A percentile compares a stretch with the other conserved stretches of the same genome.
Conservation (phyloP, 371 early-diverging fungal genomes). For the Mucor piriformis region DNA sequence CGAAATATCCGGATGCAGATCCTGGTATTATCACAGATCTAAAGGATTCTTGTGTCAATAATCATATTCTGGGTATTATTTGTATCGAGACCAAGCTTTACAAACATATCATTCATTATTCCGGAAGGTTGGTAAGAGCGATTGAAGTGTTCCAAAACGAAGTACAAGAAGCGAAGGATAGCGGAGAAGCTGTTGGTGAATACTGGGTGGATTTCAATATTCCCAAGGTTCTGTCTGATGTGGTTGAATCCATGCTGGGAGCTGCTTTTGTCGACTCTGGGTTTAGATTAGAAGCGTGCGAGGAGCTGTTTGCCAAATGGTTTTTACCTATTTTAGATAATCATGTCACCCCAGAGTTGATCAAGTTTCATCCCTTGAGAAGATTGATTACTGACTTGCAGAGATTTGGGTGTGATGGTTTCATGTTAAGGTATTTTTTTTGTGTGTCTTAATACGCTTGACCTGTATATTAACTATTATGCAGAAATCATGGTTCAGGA, state of each 20-base stretch:
- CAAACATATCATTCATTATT: constrained; percentile 68
- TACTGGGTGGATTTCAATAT: constrained; percentile 73
- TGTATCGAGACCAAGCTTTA: constrained; percentile 66
- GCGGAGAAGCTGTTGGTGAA: constrained; percentile 53
- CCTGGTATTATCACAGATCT: constrained; percentile 77
- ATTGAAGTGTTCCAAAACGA: constrained; percentile 51
- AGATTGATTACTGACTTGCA: constrained; percentile 49
- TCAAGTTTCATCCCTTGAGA: constrained; percentile 58
- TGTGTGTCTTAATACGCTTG: not conserved
- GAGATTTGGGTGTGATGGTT: constrained; percentile 48
- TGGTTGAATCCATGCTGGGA: constrained; percentile 88
- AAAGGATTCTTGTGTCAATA: constrained; percentile 88
- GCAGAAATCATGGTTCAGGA: constrained; percentile 46
- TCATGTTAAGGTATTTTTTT: constrained; percentile 45
- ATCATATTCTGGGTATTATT: constrained; percentile 80
- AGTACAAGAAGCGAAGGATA: constrained; percentile 46
- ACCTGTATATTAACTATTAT: not conserved
- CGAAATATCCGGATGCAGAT: constrained; percentile 53
- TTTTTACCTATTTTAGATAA: constrained; percentile 55
- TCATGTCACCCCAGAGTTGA: constrained; percentile 56
- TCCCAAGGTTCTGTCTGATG: constrained; percentile 89
- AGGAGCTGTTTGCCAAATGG: constrained; percentile 55
- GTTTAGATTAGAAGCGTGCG: constrained; percentile 59
- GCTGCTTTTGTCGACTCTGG: constrained; percentile 88
- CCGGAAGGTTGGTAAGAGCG: constrained; percentile 50